These are phyloP conservation scores for Tuber calosporum DNA, from an alignment of 495 filamentous ascomycete species.

Conservation along the genomic window DNA sequence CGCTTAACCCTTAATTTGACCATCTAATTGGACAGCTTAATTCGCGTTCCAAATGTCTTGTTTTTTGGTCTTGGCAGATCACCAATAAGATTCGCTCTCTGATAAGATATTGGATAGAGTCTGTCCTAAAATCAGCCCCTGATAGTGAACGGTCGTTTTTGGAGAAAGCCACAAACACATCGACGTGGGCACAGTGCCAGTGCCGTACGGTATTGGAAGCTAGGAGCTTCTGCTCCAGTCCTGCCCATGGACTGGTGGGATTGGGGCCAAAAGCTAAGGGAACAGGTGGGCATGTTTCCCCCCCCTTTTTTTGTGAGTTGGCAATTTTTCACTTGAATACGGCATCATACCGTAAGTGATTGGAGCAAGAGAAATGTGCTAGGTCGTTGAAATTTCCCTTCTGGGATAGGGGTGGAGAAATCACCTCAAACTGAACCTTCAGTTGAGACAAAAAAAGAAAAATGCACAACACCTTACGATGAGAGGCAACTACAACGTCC, in stretches of 20 bases:
- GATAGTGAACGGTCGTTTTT: background rate
- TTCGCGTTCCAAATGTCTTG: slow-evolving; percentile 9
- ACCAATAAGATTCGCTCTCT: slow-evolving; percentile 28
- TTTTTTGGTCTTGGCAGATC: slow-evolving; percentile 18
- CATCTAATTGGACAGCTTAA: slow-evolving; percentile 28
- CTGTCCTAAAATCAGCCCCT: slow-evolving; percentile 5
- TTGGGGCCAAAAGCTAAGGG: background rate
- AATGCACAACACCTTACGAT: background rate
- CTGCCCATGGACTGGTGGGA: background rate
- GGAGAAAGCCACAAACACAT: slow-evolving; percentile 2
- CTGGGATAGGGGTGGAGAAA: background rate
- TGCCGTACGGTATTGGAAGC: slow-evolving; percentile 7
- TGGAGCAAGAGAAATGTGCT: background rate
- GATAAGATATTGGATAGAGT: slow-evolving; percentile 15
- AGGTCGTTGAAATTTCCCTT: background rate
- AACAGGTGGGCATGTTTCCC: background rate
- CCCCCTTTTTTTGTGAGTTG: background rate
- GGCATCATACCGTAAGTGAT: background rate
- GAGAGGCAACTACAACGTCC: background rate
- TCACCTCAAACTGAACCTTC: background rate
- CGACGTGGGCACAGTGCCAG: slow-evolving; percentile 16
- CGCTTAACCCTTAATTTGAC: background rate
- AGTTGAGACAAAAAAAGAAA: background rate
- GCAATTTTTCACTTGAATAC: background rate
- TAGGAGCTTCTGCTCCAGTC: slow-evolving; percentile 16